Base-by-base conservation (phyloP, 108 stramenopile species). In the Nannochloropsis salina region DNA sequence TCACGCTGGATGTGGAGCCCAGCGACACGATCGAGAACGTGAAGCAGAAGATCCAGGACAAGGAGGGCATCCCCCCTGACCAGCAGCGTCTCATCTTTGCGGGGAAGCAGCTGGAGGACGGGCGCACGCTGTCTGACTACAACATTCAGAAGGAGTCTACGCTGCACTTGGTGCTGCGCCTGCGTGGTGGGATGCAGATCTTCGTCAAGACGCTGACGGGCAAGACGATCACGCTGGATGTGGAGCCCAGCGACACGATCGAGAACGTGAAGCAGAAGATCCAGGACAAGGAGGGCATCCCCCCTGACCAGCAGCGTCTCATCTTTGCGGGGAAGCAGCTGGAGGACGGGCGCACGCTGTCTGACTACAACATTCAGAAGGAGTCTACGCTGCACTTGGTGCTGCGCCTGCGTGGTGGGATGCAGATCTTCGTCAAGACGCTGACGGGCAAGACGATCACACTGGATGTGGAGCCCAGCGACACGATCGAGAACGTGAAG, bases 351-450 rank as follows among this genome's bases (percentile, higher is more conserved):
- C 96, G 95, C 86, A 94, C 96, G 31, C 88, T 97, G 74, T 94
- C 92, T n/a, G 95, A 96, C 90, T 97, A 97, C 96, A 97, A 96
- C 93, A 97, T 98, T 91, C 96, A 98, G 91, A 96, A 96, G 94
- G 98, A 97, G 91, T 94, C 95, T 80, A 96, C 96, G 42, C 84
- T 87, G 42, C 81, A 74, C 82, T 45, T 88, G 44, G 42, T 90
- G n/a, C 89, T 90, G 9, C 86, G 89, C 12, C 82, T 90, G 4
- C 43, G 87, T 1, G 87, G 89, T 21, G 88, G 90, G 87, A 86
- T 86, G 86, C 86, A 88, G 85, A 88, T 88, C 82, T 88, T 85
- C 81, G 87, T 88, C 42, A 88, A 88, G 81, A 88, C 87, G 81
- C 45, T 88, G 18, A 88, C 87, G 61, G 92, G 92, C 8, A 92